Base-by-base conservation (phyloP, 2,329 filamentous ascomycete species). In the Ramularia endophylla region DNA sequence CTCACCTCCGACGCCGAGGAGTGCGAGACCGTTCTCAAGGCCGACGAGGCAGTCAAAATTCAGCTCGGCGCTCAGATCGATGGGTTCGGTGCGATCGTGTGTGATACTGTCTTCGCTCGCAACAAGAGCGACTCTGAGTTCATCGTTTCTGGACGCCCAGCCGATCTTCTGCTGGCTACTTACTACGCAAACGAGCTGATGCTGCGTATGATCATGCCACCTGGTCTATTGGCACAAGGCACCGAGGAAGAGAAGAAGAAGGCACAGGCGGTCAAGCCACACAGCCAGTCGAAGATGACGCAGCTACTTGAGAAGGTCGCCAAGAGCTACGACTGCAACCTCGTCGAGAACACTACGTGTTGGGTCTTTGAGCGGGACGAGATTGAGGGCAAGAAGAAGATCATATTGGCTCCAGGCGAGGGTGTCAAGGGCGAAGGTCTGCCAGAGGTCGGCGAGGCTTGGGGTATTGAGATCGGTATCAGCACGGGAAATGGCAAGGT, bases 51-150 rank as follows among this genome's bases (percentile, higher is more conserved):
- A 48, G 78, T 95, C 70, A 98, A 98, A 80, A 92, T 98, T 65
- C 92, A 98, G 72, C 80, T 98, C n/a, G 92, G 92, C 61, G 92
- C 92, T 38, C 92, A 98, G 72, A 95, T 98, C 51, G 87, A 97
- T 70, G 92, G 92, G 40, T 94, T 97, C 62, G 88, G 87, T 57
- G 85, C 90, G 55, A 95, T 98, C 63, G 86, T 95, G 57, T 95
- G 92, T 71, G 85, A 95, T 69, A 94, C 87, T 46, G 75, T 97
- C 54, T 67, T 95, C 44, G 83, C 94, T 38, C 73, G 74, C 35
- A 65, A 75, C 50, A 74, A 79, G 56, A 67, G 76, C 37, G 71
- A 76, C 43, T 38, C 35, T 27, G 48, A 53, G 20, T 49, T 47
- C 81, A 78, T 52, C 74, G 76, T 55, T 29, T 55, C 80, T 41